Conservation (phyloP, 768 basidiomycete genomes). For the Amyloporia xantha region DNA sequence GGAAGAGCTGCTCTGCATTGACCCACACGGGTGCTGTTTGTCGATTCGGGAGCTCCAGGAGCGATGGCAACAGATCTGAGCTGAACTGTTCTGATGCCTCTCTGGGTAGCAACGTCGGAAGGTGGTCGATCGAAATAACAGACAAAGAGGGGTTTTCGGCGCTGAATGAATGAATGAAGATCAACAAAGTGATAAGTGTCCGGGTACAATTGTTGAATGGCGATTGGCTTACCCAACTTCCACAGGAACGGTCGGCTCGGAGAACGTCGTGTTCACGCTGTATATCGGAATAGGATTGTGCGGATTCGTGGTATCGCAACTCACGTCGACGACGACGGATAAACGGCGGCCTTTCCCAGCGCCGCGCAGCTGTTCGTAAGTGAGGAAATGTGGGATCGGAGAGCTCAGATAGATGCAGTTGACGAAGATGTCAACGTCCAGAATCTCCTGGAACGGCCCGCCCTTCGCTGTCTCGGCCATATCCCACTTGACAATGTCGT, state of each 20-base stretch:
- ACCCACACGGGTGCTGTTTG: constrained; percentile 72
- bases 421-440: constrained; percentile 96
- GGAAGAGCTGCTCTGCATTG: constrained; percentile 81
- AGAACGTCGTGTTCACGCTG: constrained; percentile 87
- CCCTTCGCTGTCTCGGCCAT: constrained; percentile 94
- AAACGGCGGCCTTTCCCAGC: constrained; percentile 66
- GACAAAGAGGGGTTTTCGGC: constrained; percentile 61
- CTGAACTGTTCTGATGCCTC: constrained; percentile 98
- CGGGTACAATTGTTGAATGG: constrained; percentile 3
- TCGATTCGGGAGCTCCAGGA: constrained; percentile 70
- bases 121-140: constrained; percentile 94
- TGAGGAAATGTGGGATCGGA: constrained; percentile 78
- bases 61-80: constrained; percentile 73
- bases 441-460: constrained; percentile 91
- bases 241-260: constrained; percentile 84
- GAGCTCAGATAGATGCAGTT: constrained; percentile 98
- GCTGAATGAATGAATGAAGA: constrained; percentile 30
- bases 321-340: constrained; percentile 90
- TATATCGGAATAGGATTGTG: constrained; percentile 98
- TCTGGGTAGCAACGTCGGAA: constrained; percentile 90
- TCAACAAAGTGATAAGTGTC: neutral
- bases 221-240: constrained; percentile 68
- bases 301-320: constrained; percentile 98
- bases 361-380: constrained; percentile 57
- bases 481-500: constrained; percentile 97